Conservation (phyloP, 805 yeast species). For the Zygosaccharomyces siamensis region DNA sequence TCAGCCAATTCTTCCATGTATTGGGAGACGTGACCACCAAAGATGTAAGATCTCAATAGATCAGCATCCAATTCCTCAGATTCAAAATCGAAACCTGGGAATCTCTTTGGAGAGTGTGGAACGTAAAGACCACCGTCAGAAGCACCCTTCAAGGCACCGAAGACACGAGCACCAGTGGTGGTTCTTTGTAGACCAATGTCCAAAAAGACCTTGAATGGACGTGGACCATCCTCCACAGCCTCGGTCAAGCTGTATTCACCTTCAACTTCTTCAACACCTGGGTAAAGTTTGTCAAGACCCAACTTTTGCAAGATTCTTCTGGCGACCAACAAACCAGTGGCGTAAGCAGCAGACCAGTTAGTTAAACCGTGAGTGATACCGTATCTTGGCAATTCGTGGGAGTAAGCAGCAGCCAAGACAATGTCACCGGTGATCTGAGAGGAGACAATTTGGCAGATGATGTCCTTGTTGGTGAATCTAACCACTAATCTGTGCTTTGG, state of each 20-base stretch:
- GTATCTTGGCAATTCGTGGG: conserved; percentile 97
- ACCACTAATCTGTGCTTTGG: conserved; percentile 99
- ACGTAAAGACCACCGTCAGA: conserved; percentile 99
- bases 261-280: conserved; percentile 98
- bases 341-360: conserved; percentile 99
- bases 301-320: conserved; percentile 98
- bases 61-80: conserved; percentile 97
- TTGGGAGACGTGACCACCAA: conserved; percentile 99
- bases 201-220: conserved; percentile 99
- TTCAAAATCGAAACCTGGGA: conserved; percentile 99
- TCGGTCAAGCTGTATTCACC: conserved; percentile 98
- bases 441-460: conserved; percentile 94
- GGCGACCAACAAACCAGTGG: conserved; percentile 96
- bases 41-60: conserved; percentile 95
- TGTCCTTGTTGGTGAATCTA: conserved; percentile 99
- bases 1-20: conserved; percentile 99
- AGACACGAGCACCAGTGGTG: conserved; percentile 99
- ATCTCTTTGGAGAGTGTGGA: conserved; percentile 99
- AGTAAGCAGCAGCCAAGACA: conserved; percentile 95
- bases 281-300: conserved; percentile 96
- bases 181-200: conserved; percentile 99
- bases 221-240: conserved; percentile 99
- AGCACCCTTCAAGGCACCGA: conserved; percentile 99
- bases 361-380: conserved; percentile 98
- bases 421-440: conserved; percentile 96